phyloP scores from a whole-genome alignment of 352 stramenopile species.

The Phytophthora constricta region DNA sequence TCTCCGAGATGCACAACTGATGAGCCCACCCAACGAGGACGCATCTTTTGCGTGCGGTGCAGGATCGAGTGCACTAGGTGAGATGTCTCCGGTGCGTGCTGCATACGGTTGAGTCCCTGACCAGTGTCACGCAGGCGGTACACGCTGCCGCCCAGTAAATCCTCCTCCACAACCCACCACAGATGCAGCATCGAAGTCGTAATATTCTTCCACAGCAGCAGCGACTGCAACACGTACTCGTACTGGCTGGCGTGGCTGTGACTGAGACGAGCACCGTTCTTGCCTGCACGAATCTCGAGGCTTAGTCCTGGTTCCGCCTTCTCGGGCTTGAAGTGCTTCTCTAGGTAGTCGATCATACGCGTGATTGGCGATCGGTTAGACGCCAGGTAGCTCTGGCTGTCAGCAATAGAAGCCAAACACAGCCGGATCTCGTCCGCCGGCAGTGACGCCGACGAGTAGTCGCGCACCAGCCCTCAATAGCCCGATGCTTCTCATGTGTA shows the following conservation, averaged over 20 bases:
- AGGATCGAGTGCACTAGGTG: constrained; percentile 60
- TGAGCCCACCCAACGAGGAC: constrained; percentile 79
- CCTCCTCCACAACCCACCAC: constrained; percentile 71
- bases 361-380: constrained; percentile 66
- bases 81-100: constrained; percentile 65
- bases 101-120: constrained; percentile 73
- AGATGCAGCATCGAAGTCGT: constrained; percentile 65
- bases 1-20: constrained; percentile 95
- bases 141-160: constrained; percentile 56
- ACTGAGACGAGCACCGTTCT: constrained; percentile 63
- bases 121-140: constrained; percentile 73
- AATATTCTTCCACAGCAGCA: constrained; percentile 71
- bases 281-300: constrained; percentile 65
- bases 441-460: constrained; percentile 56
- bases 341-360: constrained; percentile 69
- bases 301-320: constrained; percentile 49
- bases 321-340: constrained; percentile 63
- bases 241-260: constrained; percentile 68
- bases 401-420: constrained; percentile 54
- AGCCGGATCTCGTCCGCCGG: constrained; percentile 61
- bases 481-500: constrained; percentile 36
- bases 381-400: constrained; percentile 67
- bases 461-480: constrained; percentile 47
- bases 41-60: constrained; percentile 51
- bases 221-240: constrained; percentile 72